Percentiles rank a stretch among this genome's conserved stretches.
Evolutionary conservation across 192 early-diverging fungal species (phyloP).

Genomic region (Coemansia sp.): DNA sequence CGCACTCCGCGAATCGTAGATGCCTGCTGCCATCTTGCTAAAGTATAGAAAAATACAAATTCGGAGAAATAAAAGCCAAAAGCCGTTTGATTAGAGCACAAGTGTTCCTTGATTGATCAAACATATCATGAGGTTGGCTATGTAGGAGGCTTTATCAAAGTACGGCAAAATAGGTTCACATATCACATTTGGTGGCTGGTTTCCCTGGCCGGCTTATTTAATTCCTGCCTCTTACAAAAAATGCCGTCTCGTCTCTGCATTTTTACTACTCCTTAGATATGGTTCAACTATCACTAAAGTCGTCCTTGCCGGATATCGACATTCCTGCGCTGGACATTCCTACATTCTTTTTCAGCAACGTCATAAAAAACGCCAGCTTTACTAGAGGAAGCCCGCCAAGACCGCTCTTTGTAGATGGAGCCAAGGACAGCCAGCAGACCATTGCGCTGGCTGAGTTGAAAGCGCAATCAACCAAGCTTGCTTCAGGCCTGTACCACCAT

Average conservation of each 20-base stretch:
- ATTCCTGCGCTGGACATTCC: conserved; percentile 19
- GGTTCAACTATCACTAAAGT: conserved; percentile 5
- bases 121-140: too few relatives aligned
- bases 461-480: conserved; percentile 5
- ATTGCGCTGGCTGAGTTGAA: conserved; percentile 21
- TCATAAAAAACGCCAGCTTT: conserved; percentile 6
- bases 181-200: too few relatives aligned
- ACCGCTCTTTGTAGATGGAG: conserved; percentile 21
- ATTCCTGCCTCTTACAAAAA: too few relatives aligned
- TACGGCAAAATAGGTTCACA: too few relatives aligned
- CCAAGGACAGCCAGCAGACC: neutral
- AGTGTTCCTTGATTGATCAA: too few relatives aligned
- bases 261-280: neutral
- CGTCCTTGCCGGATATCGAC: conserved; percentile 2
- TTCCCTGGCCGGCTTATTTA: too few relatives aligned
- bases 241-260: too few relatives aligned
- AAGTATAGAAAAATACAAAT: neutral
- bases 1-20: conserved; percentile 14
- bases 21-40: conserved; percentile 8
- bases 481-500: conserved; percentile 37
- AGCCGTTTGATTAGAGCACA: neutral
- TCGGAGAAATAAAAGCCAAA: neutral
- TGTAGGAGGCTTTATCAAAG: too few relatives aligned
- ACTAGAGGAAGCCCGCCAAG: conserved; percentile 1
- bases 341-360: conserved; percentile 12